Evolutionary conservation across 495 filamentous ascomycete genomes (phyloP).

Genomic region (Pyrenula aspistea): DNA sequence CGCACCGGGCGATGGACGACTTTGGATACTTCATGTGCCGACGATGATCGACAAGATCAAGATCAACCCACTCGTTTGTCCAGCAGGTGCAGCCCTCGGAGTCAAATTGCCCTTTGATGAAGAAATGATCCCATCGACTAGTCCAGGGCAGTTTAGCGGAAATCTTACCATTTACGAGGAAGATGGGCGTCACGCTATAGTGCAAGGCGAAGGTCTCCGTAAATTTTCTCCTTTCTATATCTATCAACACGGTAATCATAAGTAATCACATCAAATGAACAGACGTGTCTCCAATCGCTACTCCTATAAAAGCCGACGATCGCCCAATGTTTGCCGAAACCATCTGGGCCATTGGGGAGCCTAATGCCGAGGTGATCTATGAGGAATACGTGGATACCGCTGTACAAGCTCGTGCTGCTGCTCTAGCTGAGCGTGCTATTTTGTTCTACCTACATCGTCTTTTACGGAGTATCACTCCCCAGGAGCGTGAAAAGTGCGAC

Average conservation of each 20-base stretch:
- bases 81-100: neutral
- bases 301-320: neutral
- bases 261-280: too few species aligned
- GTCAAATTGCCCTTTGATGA: neutral
- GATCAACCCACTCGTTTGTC: conserved; percentile 29
- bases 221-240: too few species aligned
- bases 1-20: conserved; percentile 17
- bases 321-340: neutral
- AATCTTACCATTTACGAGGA: neutral
- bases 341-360: neutral
- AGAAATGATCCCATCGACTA: neutral
- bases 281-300: neutral
- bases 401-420: neutral
- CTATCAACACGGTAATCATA: too few species aligned
- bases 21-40: conserved; percentile 13
- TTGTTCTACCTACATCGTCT: neutral
- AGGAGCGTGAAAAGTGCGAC: neutral
- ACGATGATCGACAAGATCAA: conserved; percentile 31
- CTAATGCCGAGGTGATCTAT: neutral
- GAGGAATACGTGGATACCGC: neutral
- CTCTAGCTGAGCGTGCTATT: neutral
- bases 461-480: neutral
- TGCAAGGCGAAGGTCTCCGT: neutral
- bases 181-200: neutral
- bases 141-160: neutral